Evolutionary conservation across 257 asterid genomes (phyloP).

Genomic region (Ophiorrhiza pumila): DNA sequence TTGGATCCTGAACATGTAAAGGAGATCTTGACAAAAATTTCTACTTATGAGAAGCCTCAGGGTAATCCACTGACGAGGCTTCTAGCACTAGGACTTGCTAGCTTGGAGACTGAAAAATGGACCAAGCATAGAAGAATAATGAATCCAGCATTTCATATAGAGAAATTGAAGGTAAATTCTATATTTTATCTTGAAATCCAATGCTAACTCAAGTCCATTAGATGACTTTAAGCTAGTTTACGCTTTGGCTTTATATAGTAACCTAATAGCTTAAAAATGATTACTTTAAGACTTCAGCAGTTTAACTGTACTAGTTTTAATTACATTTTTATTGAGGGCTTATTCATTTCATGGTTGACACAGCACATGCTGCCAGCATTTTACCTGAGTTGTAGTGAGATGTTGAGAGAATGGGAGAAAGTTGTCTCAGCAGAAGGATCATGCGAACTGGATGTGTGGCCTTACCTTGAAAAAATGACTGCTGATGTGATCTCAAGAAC

Average conservation of each 20-base stretch:
- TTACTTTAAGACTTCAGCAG: too few relatives aligned
- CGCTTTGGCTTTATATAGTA: too few relatives aligned
- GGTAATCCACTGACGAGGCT: background rate
- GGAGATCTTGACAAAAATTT: background rate
- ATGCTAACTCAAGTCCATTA: too few relatives aligned
- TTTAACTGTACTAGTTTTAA: too few relatives aligned
- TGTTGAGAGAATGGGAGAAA: slow-evolving; percentile 17
- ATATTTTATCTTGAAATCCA: background rate
- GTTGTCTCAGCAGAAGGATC: slow-evolving; percentile 1
- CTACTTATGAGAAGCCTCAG: background rate
- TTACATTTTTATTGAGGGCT: too few relatives aligned
- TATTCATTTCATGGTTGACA: background rate
- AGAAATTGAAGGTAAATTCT: background rate
- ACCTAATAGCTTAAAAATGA: too few relatives aligned
- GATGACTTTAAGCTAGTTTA: too few relatives aligned
- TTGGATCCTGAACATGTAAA: background rate
- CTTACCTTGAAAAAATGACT: slow-evolving; percentile 1
- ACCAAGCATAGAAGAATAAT: background rate
- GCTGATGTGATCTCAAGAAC: slow-evolving; percentile 11
- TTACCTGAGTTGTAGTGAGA: background rate
- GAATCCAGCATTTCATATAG: background rate
- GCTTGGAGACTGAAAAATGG: background rate
- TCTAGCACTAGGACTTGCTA: background rate
- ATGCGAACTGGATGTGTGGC: slow-evolving; percentile 12
- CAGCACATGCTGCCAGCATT: background rate